Base-by-base conservation (phyloP, 2,329 filamentous ascomycete species). In the Aspergillus pseudonomiae region DNA sequence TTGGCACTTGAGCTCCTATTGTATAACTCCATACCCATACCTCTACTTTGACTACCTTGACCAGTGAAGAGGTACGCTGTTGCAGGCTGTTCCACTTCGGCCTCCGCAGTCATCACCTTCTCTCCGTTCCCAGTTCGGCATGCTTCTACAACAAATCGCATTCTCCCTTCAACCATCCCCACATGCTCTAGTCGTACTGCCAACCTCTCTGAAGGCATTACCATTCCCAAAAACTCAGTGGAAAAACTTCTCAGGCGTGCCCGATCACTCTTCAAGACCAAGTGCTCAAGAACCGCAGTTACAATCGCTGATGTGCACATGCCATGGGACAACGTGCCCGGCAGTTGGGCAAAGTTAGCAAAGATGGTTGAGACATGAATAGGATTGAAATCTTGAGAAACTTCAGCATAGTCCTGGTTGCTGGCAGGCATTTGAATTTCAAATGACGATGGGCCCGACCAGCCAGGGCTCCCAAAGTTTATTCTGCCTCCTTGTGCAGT, bases 1-100 rank as follows among this genome's bases (percentile, higher is more conserved):
- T 93, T 93, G 65, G 94, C 94, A 14, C 97, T 93, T 39, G 89
- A 82, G 77, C 94, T 97, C 84, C 90, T 94, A 72, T 86, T 90
- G 78, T 98, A 98, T 60, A 98, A 85, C 74, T 97, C 94, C 94
- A 98, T 98, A 78, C 94, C 94, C 94, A 98, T 98, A 66, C 94
- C 94, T 79, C 97, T 94, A 80, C 97, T 94, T 79, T 98, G 94
- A 59, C 93, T 97, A 72, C 94, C 94, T 80, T 98, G 94, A 60
- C 94, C 94, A 64, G 94, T 98, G 80, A 98, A 98, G 70, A 98
- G 91, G 74, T 98, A 98, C 9, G 94, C 89, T 0, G 94, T 95
- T 32, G 94, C 91, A 12, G 94, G 94, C 78, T 98, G 95, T 80
- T 98, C 94, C 59, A 98, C 92, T 79, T 97, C 94, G 30, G 94